Percentiles rank a stretch among this genome's conserved stretches.
These are phyloP conservation scores for Acrodontium crateriforme DNA, from an alignment of 2,329 filamentous ascomycete genomes.

Conservation along the genomic window DNA sequence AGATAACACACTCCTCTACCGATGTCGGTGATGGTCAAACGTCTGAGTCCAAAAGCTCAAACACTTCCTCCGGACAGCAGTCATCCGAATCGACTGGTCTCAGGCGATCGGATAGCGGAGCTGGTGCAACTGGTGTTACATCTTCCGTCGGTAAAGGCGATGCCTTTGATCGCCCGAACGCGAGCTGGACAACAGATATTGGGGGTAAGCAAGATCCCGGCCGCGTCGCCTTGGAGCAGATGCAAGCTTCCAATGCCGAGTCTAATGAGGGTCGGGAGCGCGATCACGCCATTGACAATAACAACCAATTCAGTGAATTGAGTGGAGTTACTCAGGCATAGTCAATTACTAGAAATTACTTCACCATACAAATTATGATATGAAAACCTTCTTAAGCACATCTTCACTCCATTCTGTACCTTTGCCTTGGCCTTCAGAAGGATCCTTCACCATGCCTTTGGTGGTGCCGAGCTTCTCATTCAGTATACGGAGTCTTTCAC, in stretches of 20 bases:
- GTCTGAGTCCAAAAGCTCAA: no score
- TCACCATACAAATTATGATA: constrained; percentile 44
- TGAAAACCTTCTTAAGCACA: constrained; percentile 75
- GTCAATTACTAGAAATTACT: background rate
- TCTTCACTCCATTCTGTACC: constrained; percentile 50
- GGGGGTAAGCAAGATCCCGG: constrained; percentile 43
- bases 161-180: constrained; percentile 30
- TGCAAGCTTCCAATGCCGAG: constrained; percentile 22
- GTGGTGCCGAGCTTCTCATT: constrained; percentile 65
- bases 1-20: no score
- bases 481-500: constrained; percentile 57
- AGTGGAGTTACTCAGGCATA: no score
- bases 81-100: no score
- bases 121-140: constrained; percentile 26
- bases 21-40: no score
- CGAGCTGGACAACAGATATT: constrained; percentile 39
- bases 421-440: constrained; percentile 41
- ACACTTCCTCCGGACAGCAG: no score
- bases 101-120: constrained; percentile 19
- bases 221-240: constrained; percentile 30
- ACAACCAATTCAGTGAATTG: no score
- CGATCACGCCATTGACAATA: no score
- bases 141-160: no score
- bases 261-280: no score
- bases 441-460: constrained; percentile 57